phyloP scores from a whole-genome alignment of 805 yeast genomes.

The Myxozyma udenii region DNA sequence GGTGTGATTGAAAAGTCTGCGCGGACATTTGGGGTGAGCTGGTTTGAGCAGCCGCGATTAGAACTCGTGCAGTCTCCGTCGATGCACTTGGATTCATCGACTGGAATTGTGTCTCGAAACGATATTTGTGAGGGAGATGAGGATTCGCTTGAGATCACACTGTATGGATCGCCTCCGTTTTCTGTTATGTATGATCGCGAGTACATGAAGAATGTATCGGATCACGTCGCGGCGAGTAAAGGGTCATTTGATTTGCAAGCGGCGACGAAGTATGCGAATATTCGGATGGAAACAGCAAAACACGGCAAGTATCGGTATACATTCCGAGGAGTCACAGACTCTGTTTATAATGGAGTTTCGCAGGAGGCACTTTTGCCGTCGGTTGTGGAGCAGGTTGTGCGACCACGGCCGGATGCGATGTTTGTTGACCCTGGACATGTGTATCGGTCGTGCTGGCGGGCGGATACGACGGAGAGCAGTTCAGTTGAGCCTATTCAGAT shows the following conservation, averaged over 20 bases:
- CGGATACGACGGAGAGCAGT: slow-evolving; percentile 40
- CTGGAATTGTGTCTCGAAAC: slow-evolving; percentile 36
- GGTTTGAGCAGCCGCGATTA: slow-evolving; percentile 49
- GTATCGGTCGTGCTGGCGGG: slow-evolving; percentile 49
- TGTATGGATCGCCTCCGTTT: slow-evolving; percentile 41
- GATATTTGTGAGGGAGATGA: slow-evolving; percentile 51
- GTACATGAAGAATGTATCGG: slow-evolving; percentile 35
- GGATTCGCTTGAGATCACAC: slow-evolving; percentile 48
- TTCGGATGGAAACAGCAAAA: slow-evolving; percentile 44
- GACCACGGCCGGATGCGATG: slow-evolving; percentile 57
- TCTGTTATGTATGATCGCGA: slow-evolving; percentile 20
- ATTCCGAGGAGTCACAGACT: slow-evolving; percentile 64
- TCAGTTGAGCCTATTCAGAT: slow-evolving; percentile 52
- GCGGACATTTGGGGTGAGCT: slow-evolving; percentile 42
- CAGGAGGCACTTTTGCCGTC: slow-evolving; percentile 38
- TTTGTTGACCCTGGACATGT: slow-evolving; percentile 50
- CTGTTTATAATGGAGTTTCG: slow-evolving; percentile 50
- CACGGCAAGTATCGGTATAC: slow-evolving; percentile 62
- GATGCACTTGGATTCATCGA: slow-evolving; percentile 31
- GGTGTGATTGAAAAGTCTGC: slow-evolving; percentile 45
- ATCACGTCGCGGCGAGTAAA: background rate
- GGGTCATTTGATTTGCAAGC: slow-evolving; percentile 43
- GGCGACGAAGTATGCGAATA: slow-evolving; percentile 50
- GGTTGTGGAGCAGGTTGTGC: slow-evolving; percentile 51
- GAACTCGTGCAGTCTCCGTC: slow-evolving; percentile 39